A percentile compares a stretch with the other conserved stretches of the same genome.
Conservation (phyloP, 2,329 filamentous ascomycete species). For the Eutypa lata region DNA sequence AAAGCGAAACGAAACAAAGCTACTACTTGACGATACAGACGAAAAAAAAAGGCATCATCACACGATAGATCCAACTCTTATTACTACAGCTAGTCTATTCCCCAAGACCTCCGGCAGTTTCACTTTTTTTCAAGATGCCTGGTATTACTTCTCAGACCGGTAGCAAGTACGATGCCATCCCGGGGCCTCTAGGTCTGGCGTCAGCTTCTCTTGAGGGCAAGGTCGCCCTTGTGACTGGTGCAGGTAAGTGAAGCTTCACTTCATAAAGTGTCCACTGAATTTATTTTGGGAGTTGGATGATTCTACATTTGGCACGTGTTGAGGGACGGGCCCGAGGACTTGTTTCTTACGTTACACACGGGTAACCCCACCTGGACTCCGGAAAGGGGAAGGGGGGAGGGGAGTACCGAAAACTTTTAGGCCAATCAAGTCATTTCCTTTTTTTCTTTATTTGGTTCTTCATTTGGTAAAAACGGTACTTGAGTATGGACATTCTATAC, state of each 20-base stretch:
- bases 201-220: slow-evolving; percentile 37
- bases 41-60: background rate
- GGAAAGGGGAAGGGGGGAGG: slow-evolving; percentile 11
- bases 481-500: no score
- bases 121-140: slow-evolving; percentile 28
- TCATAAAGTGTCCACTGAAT: no score
- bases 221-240: slow-evolving; percentile 36
- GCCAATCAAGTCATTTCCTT: slow-evolving; percentile 7
- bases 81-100: background rate
- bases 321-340: background rate
- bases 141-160: slow-evolving; percentile 19
- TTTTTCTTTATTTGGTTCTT: background rate
- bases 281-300: no score
- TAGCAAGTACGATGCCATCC: slow-evolving; percentile 35
- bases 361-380: slow-evolving; percentile 22
- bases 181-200: slow-evolving; percentile 35
- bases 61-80: background rate
- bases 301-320: background rate
- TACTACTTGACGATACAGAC: no score
- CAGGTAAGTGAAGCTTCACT: slow-evolving; percentile 29
- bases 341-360: slow-evolving; percentile 1
- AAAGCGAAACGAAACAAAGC: no score
- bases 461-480: slow-evolving; percentile 4
- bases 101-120: background rate
- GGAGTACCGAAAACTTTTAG: background rate